phyloP scores from a whole-genome alignment of 495 filamentous ascomycete genomes.

The Hypomontagnella monticulosa region DNA sequence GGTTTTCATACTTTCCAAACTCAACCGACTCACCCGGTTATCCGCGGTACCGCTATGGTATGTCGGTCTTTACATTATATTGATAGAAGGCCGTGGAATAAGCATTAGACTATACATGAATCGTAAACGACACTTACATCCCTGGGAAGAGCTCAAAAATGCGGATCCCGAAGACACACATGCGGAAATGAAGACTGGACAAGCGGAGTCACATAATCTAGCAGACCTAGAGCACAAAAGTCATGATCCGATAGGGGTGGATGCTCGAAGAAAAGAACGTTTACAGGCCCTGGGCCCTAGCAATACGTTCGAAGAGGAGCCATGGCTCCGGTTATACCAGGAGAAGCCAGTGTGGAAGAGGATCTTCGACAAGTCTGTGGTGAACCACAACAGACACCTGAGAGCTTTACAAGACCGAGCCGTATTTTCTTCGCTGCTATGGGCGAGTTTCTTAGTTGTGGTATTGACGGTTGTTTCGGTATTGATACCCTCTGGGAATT shows the following conservation, averaged over 20 bases:
- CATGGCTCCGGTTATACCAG: constrained; percentile 68
- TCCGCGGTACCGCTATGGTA: constrained; percentile 66
- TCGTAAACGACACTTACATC: constrained; percentile 69
- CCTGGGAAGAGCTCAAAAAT: constrained; percentile 64
- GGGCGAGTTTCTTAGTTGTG: constrained; percentile 45
- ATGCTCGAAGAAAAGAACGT: constrained; percentile 54
- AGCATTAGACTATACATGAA: constrained; percentile 68
- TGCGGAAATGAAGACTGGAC: neutral
- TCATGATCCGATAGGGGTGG: constrained; percentile 13
- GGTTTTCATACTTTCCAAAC: constrained; percentile 65
- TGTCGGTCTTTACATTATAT: constrained; percentile 67
- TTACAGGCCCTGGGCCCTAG: constrained; percentile 57
- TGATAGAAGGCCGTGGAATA: constrained; percentile 67
- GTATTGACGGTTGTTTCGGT: constrained; percentile 51
- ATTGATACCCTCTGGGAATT: constrained; percentile 42
- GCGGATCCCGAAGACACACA: constrained; percentile 35
- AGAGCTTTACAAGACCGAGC: constrained; percentile 72
- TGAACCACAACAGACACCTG: constrained; percentile 69
- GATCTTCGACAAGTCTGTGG: constrained; percentile 69
- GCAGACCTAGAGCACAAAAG: constrained; percentile 34
- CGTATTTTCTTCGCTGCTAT: constrained; percentile 61
- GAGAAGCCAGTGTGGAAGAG: constrained; percentile 66
- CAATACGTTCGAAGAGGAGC: constrained; percentile 69
- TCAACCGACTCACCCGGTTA: constrained; percentile 62
- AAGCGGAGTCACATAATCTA: neutral